phyloP scores from a whole-genome alignment of 2,329 filamentous ascomycete genomes.

The Lomentospora prolificans region DNA sequence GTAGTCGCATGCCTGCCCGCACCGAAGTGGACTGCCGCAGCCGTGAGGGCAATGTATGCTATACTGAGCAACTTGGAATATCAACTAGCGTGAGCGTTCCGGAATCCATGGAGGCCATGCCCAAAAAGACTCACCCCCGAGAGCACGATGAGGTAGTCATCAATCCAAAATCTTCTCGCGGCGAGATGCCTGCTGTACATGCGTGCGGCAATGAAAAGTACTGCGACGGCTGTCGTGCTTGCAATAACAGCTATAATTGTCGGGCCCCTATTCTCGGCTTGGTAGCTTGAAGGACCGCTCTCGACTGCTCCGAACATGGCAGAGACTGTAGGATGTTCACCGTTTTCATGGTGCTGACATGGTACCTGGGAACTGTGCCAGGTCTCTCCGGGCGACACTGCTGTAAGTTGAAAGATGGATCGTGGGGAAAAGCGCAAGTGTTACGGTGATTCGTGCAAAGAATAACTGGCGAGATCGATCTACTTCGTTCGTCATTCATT shows the following conservation, averaged over 20 bases:
- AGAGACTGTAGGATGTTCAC: background rate
- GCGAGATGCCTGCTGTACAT: slow-evolving; percentile 8
- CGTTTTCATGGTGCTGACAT: too few species aligned
- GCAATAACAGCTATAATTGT: slow-evolving; percentile 8
- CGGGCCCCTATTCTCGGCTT: slow-evolving; percentile 15
- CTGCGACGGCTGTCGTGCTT: slow-evolving; percentile 9
- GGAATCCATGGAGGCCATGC: too few species aligned
- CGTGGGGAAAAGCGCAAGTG: too few species aligned
- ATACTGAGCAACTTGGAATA: slow-evolving; percentile 20
- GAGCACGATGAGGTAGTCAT: slow-evolving; percentile 10
- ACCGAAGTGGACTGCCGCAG: slow-evolving; percentile 24
- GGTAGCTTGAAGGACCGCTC: background rate
- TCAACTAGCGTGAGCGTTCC: too few species aligned
- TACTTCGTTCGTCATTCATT: too few species aligned
- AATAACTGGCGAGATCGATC: too few species aligned
- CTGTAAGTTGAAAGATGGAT: too few species aligned
- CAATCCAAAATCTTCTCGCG: slow-evolving; percentile 8
- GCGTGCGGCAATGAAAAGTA: slow-evolving; percentile 9
- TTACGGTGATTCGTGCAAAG: too few species aligned
- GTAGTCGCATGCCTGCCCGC: slow-evolving; percentile 28
- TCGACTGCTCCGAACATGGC: background rate
- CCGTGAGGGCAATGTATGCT: slow-evolving; percentile 23
- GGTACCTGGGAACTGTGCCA: too few species aligned
- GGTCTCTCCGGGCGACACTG: too few species aligned
- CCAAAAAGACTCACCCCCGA: slow-evolving; percentile 2